These are phyloP conservation scores for Chytriomyces sp. DNA, from an alignment of 192 early-diverging fungal species.

Conservation along the genomic window DNA sequence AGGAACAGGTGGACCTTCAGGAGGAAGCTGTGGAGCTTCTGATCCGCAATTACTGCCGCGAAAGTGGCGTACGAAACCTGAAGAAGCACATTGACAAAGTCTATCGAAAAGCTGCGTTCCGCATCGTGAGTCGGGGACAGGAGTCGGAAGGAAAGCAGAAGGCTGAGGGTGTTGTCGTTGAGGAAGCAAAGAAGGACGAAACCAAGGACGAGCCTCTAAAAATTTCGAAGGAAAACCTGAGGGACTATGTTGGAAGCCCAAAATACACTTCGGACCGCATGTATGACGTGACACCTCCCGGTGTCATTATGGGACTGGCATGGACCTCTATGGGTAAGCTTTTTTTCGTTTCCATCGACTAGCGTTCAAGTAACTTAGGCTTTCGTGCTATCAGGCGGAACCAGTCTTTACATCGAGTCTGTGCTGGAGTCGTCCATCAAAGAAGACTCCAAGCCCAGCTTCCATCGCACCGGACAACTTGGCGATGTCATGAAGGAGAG, in stretches of 20 bases:
- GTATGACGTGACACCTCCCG: slow-evolving; percentile 87
- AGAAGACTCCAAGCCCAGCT: slow-evolving; percentile 60
- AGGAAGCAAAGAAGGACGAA: slow-evolving; percentile 28
- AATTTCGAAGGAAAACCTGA: slow-evolving; percentile 73
- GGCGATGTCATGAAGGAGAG: slow-evolving; percentile 99
- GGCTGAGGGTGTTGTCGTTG: slow-evolving; percentile 6
- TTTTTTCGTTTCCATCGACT: not conserved
- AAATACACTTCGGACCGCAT: slow-evolving; percentile 86
- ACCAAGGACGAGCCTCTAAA: slow-evolving; percentile 51
- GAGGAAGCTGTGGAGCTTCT: slow-evolving; percentile 79
- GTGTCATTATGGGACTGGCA: slow-evolving; percentile 97
- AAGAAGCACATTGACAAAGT: slow-evolving; percentile 99
- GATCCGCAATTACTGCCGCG: slow-evolving; percentile 91
- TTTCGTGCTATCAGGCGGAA: slow-evolving; percentile 61
- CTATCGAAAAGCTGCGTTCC: slow-evolving; percentile 93
- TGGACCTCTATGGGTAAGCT: slow-evolving; percentile 92
- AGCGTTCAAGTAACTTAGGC: not conserved
- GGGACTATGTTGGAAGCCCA: slow-evolving; percentile 92
- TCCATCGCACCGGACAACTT: slow-evolving; percentile 92
- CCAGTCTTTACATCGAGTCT: slow-evolving; percentile 93
- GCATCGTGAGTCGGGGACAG: slow-evolving; percentile 68
- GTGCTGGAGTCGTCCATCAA: slow-evolving; percentile 79
- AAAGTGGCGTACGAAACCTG: slow-evolving; percentile 95
- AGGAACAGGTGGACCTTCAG: slow-evolving; percentile 35
- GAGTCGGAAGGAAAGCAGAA: slow-evolving; percentile 27